Percentiles rank a stretch among this genome's conserved stretches.
Evolutionary conservation across 2,329 filamentous ascomycete species (phyloP).

Genomic region (Fusarium liriodendri): DNA sequence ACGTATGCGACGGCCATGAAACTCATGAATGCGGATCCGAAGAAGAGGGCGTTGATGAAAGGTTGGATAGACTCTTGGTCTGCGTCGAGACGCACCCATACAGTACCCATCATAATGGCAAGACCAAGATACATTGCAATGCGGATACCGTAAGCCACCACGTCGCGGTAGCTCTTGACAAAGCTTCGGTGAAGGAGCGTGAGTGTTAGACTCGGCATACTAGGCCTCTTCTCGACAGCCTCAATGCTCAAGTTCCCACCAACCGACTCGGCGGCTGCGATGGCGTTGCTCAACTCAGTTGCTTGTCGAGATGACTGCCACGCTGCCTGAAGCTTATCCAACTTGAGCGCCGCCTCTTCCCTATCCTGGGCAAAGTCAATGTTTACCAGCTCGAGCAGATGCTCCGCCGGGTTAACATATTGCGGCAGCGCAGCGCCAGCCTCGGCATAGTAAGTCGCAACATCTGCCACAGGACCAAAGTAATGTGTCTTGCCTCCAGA

Average conservation of each 20-base stretch:
- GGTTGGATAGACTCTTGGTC: constrained; percentile 81
- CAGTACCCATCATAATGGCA: constrained; percentile 88
- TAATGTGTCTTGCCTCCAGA: constrained; percentile 79
- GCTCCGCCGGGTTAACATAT: constrained; percentile 84
- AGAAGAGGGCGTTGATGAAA: constrained; percentile 85
- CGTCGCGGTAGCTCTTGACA: constrained; percentile 86
- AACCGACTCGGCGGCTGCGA: constrained; percentile 45
- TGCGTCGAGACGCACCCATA: constrained; percentile 79
- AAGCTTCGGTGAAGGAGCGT: constrained; percentile 82
- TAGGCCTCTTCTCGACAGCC: constrained; percentile 51
- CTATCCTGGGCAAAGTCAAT: constrained; percentile 73
- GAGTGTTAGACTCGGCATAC: constrained; percentile 62
- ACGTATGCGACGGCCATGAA: constrained; percentile 90
- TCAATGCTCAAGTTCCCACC: constrained; percentile 37
- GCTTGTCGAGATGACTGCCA: constrained; percentile 44
- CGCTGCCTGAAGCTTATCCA: constrained; percentile 40
- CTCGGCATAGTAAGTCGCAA: constrained; percentile 72
- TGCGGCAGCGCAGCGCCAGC: constrained; percentile 73
- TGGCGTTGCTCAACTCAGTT: constrained; percentile 28
- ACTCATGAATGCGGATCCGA: constrained; percentile 79
- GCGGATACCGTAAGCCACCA: constrained; percentile 86
- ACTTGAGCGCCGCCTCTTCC: constrained; percentile 54
- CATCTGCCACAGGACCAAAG: constrained; percentile 70
- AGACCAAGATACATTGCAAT: constrained; percentile 82
- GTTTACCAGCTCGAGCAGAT: constrained; percentile 81